Base-by-base conservation (phyloP, 768 basidiomycete genomes). In the Gautieria morchelliformis region DNA sequence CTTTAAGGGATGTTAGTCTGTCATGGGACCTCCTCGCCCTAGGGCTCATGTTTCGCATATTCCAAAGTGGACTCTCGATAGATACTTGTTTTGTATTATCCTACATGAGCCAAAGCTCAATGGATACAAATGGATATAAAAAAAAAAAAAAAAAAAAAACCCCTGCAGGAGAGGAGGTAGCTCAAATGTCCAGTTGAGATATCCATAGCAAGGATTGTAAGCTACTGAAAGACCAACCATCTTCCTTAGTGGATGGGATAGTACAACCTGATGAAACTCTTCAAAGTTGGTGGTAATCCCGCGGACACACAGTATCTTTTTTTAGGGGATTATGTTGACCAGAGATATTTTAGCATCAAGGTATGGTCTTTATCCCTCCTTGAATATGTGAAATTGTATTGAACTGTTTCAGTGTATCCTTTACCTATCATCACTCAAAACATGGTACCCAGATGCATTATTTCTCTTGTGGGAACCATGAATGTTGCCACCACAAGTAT, bases 401-500 rank as follows among this genome's bases (percentile, higher is more conserved):
- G 4, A 46, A 20, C 47, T 41, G 44, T n/a, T 42, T 4, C 65
- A 98, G 94, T 98, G 95, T 68, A 95, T 98, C n/a, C 75, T 98
- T 47, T 99, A 99, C 70, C 79, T 99, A 30, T 99, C 93, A 93
- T 82, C 93, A 2, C 78, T 99, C 70, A 99, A 99, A 77, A 97
- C 98, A 69, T 97, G 95, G 93, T 98, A 97, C 71, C 96, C 96
- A 52, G 85, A 94, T 63, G 95, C 94, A 27, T 77, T 98, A 39
- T 97, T 95, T 78, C 81, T 99, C 41, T 80, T 99, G 96, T 51
- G 96, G 96, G 50, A 99, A 99, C 66, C 96, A 99, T 70, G 96
- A 99, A 75, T 99, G 96, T 69, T 74, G 93, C 77, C 95, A 95
- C 72, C 96, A 98, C 76, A 98, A 98, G 74, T 99, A 99, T 72